Evolutionary conservation across 345 rosid genomes (phyloP).

Genomic region (Eucalyptus dawsonii): DNA sequence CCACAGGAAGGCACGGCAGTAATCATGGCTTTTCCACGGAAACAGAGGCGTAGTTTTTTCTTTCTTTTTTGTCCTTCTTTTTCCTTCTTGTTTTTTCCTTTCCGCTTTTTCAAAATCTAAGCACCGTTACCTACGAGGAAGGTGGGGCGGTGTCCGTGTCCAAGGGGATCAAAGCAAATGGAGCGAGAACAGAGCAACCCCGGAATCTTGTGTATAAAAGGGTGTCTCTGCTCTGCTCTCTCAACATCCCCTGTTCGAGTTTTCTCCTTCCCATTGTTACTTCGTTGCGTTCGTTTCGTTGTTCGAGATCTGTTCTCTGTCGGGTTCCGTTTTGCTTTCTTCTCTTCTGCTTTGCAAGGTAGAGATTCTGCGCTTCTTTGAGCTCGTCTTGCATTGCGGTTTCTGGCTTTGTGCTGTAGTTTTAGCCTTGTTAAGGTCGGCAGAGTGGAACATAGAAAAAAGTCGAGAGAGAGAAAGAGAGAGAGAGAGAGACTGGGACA

Average conservation of each 20-base stretch:
- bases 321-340: background rate
- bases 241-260: background rate
- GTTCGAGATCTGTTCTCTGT: background rate
- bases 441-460: background rate
- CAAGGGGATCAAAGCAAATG: background rate
- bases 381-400: background rate
- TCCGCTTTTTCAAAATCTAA: background rate
- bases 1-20: slow-evolving; percentile 12
- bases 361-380: background rate
- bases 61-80: background rate
- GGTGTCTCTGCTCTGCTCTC: background rate
- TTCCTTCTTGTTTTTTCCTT: background rate
- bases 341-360: background rate
- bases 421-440: background rate
- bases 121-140: background rate
- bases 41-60: background rate
- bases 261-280: background rate
- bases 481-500: background rate
- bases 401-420: background rate
- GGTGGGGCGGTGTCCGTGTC: background rate
- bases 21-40: background rate
- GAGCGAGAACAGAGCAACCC: background rate
- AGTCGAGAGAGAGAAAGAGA: background rate
- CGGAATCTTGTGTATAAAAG: background rate
- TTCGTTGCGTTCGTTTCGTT: background rate